Percentiles rank a stretch among this genome's conserved stretches.
Evolutionary conservation across 192 early-diverging fungal genomes (phyloP).

Genomic region (Helicostylum pulchrum): DNA sequence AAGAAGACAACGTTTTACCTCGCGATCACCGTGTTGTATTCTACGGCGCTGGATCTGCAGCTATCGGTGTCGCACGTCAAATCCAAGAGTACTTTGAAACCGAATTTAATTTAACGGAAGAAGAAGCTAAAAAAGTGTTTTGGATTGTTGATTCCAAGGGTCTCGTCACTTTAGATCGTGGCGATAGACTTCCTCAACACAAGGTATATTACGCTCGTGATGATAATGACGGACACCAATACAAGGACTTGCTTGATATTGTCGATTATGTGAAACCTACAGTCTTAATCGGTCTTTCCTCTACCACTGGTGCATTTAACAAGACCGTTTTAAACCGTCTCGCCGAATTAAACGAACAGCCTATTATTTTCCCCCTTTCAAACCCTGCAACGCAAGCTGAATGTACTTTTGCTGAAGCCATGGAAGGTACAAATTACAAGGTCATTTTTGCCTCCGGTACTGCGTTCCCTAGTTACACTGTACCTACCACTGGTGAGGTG

Average conservation of each 20-base stretch:
- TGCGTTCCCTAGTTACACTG: conserved; percentile 82
- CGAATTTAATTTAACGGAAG: conserved; percentile 71
- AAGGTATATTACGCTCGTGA: conserved; percentile 84
- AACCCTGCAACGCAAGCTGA: conserved; percentile 90
- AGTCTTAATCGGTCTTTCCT: conserved; percentile 84
- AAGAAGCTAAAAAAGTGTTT: conserved; percentile 64
- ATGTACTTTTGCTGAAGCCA: conserved; percentile 92
- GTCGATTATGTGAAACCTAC: conserved; percentile 89
- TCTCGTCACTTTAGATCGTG: conserved; percentile 83
- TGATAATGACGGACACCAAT: conserved; percentile 82
- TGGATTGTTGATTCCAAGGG: conserved; percentile 95
- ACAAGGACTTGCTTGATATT: conserved; percentile 66
- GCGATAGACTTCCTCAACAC: conserved; percentile 77
- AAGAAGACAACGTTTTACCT: conserved; percentile 63
- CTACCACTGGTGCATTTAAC: conserved; percentile 78
- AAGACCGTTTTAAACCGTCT: conserved; percentile 68
- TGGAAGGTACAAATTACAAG: conserved; percentile 78
- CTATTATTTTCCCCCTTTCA: conserved; percentile 91
- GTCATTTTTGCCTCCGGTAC: conserved; percentile 97
- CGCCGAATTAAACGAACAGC: conserved; percentile 72
- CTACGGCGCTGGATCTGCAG: conserved; percentile 93
- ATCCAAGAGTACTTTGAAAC: conserved; percentile 76
- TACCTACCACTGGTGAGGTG: conserved; percentile 57
- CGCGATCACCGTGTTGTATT: conserved; percentile 86
- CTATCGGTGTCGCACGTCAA: conserved; percentile 92